Conservation (phyloP, 1,284 basidiomycete genomes). For the Ustilago sp. region DNA sequence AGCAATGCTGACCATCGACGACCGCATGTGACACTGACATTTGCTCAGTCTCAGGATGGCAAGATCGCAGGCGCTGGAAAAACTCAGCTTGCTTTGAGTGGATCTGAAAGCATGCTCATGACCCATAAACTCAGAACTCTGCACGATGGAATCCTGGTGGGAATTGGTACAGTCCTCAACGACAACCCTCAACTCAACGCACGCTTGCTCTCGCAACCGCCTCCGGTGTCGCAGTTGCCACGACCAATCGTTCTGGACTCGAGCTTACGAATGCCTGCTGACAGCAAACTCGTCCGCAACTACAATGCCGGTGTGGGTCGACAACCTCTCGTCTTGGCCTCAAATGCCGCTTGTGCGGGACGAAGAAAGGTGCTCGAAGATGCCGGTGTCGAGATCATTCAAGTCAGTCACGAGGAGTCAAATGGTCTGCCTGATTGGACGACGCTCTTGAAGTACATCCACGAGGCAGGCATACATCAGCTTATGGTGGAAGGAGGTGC, state of each 20-base stretch:
- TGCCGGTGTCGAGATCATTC: slow-evolving; percentile 70
- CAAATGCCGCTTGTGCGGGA: slow-evolving; percentile 50
- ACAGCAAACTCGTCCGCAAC: slow-evolving; percentile 82
- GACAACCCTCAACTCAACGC: slow-evolving; percentile 92
- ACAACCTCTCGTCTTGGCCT: slow-evolving; percentile 80
- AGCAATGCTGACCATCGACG: neutral
- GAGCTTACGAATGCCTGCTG: slow-evolving; percentile 76
- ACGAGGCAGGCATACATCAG: slow-evolving; percentile 74
- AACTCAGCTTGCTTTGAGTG: slow-evolving; percentile 83
- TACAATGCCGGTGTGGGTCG: slow-evolving; percentile 75
- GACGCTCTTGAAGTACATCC: slow-evolving; percentile 36
- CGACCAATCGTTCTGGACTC: slow-evolving; percentile 87
- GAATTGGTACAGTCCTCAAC: slow-evolving; percentile 87
- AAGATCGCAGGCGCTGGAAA: slow-evolving; percentile 86
- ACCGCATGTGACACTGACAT: slow-evolving; percentile 80
- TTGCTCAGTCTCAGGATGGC: slow-evolving; percentile 92
- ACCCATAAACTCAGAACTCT: slow-evolving; percentile 84
- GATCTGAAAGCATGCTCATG: slow-evolving; percentile 89
- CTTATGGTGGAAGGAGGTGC: slow-evolving; percentile 98
- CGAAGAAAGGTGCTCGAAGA: slow-evolving; percentile 60
- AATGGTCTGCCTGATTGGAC: slow-evolving; percentile 28
- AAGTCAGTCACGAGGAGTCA: slow-evolving; percentile 64
- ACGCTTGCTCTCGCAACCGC: slow-evolving; percentile 33
- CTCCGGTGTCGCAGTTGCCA: slow-evolving; percentile 72
- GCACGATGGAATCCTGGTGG: slow-evolving; percentile 92